Evolutionary conservation across 2,329 filamentous ascomycete genomes (phyloP).

Genomic region (Cordyceps farinosa): DNA sequence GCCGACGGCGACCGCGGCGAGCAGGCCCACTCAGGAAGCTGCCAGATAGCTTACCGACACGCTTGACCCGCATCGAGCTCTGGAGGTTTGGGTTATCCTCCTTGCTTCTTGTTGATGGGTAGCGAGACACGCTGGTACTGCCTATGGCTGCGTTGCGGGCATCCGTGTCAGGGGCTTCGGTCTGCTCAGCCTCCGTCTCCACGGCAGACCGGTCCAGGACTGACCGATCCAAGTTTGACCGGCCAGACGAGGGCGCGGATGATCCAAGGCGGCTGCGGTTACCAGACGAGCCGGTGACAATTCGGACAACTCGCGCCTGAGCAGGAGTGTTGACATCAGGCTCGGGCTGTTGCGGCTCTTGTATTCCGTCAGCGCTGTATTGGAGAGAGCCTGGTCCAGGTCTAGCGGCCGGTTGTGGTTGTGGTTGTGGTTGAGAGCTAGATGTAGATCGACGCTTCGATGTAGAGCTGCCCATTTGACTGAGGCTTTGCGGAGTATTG

Average conservation of each 20-base stretch:
- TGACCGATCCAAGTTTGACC: constrained; percentile 33
- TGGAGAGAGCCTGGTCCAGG: constrained; percentile 36
- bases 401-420: constrained; percentile 20
- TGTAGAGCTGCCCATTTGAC: constrained; percentile 34
- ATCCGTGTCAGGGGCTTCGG: constrained; percentile 48
- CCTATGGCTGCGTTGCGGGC: constrained; percentile 44
- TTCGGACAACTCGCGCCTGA: constrained; percentile 52
- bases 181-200: constrained; percentile 45
- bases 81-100: constrained; percentile 65
- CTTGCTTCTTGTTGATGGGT: constrained; percentile 47
- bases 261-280: constrained; percentile 37
- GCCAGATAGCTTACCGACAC: constrained; percentile 70
- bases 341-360: constrained; percentile 37
- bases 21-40: constrained; percentile 78
- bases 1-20: constrained; percentile 65
- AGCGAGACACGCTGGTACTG: constrained; percentile 52
- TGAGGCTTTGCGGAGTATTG: constrained; percentile 44
- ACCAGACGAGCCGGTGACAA: constrained; percentile 50
- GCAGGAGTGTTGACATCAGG: constrained; percentile 53
- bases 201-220: constrained; percentile 31
- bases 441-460: constrained; percentile 49
- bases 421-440: background rate
- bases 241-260: constrained; percentile 35
- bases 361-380: constrained; percentile 39
- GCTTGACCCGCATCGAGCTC: constrained; percentile 73